A percentile compares a stretch with the other conserved stretches of the same genome.
These are phyloP conservation scores for Aspergillus fumigatiaffinis DNA, from an alignment of 2,329 filamentous ascomycete species.

Conservation along the genomic window DNA sequence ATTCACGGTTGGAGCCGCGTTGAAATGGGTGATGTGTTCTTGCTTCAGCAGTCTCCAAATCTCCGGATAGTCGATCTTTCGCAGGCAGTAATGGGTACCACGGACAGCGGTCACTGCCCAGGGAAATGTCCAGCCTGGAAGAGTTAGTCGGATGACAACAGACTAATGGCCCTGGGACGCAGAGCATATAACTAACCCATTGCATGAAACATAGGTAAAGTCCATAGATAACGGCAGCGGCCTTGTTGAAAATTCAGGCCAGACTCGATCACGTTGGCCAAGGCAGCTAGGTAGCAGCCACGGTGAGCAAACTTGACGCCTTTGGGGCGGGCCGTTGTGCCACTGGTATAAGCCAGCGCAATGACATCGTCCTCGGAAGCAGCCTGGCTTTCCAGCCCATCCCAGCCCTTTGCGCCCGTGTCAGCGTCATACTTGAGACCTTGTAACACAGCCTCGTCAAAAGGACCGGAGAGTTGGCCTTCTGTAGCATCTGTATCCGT, in stretches of 20 bases:
- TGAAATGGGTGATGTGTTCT: slow-evolving; percentile 89
- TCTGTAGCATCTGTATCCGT: slow-evolving; percentile 75
- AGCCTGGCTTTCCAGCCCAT: slow-evolving; percentile 65
- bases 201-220: slow-evolving; percentile 78
- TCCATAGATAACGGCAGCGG: slow-evolving; percentile 83
- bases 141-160: slow-evolving; percentile 29
- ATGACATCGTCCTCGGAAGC: slow-evolving; percentile 75
- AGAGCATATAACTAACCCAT: slow-evolving; percentile 42
- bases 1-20: slow-evolving; percentile 93
- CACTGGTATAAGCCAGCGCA: slow-evolving; percentile 88
- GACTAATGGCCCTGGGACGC: not conserved
- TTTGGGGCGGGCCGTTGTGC: slow-evolving; percentile 87
- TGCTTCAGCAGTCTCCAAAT: slow-evolving; percentile 88
- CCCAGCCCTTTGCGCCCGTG: slow-evolving; percentile 70
- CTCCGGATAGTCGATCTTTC: slow-evolving; percentile 90
- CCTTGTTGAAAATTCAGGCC: slow-evolving; percentile 69
- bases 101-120: slow-evolving; percentile 91
- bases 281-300: slow-evolving; percentile 75
- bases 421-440: slow-evolving; percentile 68
- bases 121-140: slow-evolving; percentile 71
- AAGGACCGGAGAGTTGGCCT: slow-evolving; percentile 71
- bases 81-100: slow-evolving; percentile 90
- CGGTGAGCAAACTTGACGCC: slow-evolving; percentile 90
- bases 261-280: slow-evolving; percentile 85
- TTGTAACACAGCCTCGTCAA: slow-evolving; percentile 77